Base-by-base conservation (phyloP, 176 grass and related monocot species). In the Cenchrus fungigraminus region DNA sequence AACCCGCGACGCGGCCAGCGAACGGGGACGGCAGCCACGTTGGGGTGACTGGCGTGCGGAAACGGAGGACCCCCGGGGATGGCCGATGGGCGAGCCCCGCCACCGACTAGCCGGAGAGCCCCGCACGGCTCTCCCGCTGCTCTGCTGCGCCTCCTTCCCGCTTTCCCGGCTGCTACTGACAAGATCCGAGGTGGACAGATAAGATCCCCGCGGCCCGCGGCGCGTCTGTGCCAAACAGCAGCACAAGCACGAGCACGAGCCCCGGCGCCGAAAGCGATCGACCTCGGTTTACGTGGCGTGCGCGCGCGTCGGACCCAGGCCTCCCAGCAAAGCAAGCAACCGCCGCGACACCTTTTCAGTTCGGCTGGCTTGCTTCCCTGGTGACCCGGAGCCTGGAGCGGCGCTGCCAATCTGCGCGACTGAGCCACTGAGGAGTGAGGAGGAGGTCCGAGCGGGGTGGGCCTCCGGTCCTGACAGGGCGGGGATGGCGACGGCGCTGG, bases 401-500 rank as follows among this genome's bases (percentile, higher is more conserved):
- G 31, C 4, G 4, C 76, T 28, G 58, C 19, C 22, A 79, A 49
- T 28, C 76, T 45, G 67, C 14, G 28, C 22, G 40, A 47, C 69
- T 6, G 46, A 12, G 46, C 70, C 12, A 73, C 70, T 53, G 71
- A 53, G 2, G 12, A 5, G 9, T 51, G 49, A 9, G 47, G 8
- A 6, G 8, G 8, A 9, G 47, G 47, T 13, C 8, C 25, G n/a
- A 52, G 71, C 3, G 47, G 8, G 56, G 17, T 17, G 15, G 13
- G 53, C 37, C 25, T 25, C 25, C 25, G 25, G 25, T 25, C 25
- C 25, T 25, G 25, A 25, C 25, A 25, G 0, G 19, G 7, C 16
- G 4, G 29, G 37, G 32, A 84, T 85, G 87, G 77, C 87, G 54
- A 16, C 71, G 54, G 46, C 78, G 65, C 1, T 83, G 1, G 74